These are phyloP conservation scores for Dactylellina cionopaga DNA, from an alignment of 2,329 filamentous ascomycete species.

Conservation along the genomic window DNA sequence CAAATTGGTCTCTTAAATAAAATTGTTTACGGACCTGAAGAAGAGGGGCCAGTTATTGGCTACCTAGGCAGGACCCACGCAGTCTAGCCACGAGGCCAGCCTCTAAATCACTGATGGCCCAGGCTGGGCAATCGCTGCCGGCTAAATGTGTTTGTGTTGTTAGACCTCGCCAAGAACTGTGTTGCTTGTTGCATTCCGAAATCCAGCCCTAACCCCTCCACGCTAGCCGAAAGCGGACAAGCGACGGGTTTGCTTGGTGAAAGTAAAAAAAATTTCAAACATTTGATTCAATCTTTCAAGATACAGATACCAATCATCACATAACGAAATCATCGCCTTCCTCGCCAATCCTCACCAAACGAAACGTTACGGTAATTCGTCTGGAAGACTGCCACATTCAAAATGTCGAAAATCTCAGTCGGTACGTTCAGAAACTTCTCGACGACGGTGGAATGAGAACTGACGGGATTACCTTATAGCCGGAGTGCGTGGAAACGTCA, in stretches of 20 bases:
- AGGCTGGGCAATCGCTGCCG: too few species aligned
- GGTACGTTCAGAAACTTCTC: constrained; percentile 60
- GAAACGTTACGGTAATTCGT: constrained; percentile 55
- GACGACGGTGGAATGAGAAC: constrained; percentile 3
- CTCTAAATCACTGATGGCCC: too few species aligned
- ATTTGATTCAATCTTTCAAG: too few species aligned
- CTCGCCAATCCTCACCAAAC: constrained; percentile 60
- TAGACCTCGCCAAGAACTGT: background rate
- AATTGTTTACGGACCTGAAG: too few species aligned
- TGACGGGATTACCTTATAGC: constrained; percentile 63
- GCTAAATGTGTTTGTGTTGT: background rate
- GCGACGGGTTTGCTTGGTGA: background rate
- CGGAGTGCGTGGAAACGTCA: constrained; percentile 95
- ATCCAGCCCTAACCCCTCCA: constrained; percentile 3
- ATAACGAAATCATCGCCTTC: background rate
- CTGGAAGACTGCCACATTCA: constrained; percentile 62
- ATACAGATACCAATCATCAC: background rate
- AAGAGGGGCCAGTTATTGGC: too few species aligned
- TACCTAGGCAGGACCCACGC: too few species aligned
- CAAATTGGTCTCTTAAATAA: too few species aligned
- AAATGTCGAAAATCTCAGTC: constrained; percentile 69
- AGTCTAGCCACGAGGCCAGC: too few species aligned
- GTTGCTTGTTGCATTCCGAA: constrained; percentile 1
- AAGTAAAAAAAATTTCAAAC: background rate
- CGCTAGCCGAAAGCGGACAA: background rate